Evolutionary conservation across 495 filamentous ascomycete genomes (phyloP), one percentile per base, ranked within the genome.

Genomic region (Penicillium parvum): DNA sequence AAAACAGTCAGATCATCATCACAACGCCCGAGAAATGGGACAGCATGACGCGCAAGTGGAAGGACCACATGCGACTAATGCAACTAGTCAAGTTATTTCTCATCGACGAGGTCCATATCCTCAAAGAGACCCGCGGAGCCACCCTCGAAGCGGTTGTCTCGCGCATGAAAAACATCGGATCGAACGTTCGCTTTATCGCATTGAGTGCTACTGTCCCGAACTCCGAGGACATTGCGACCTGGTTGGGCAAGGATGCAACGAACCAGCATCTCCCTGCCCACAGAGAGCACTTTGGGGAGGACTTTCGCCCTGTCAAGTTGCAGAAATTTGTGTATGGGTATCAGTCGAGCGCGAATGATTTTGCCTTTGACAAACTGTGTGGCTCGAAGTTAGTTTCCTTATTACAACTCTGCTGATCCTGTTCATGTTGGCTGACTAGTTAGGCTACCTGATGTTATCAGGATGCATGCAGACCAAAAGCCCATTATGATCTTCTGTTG

Each of bases 11-110:
- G 37, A 89, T 98, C 43, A 95, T 98, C 44, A 83, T 98, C 36
- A 97, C 92, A 0, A 98, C 92, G 0, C 92, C 92, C 1, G 92
- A 98, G 63, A 98, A 98, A 60, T 98, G 92, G 92, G 92, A 98
- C 63, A 95, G 88, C 45, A 85, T 98, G 63, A 98, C 92, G 1
- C 77, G 92, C 21, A 92, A 90, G 62, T 98, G 92, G 92, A 83
- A 86, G 52, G 92, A 97, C 52, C 88, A 97, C 55, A 73, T 74
- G 35, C 86, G 76, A 50, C 69, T 98, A 16, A 81, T 97, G 65
- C 78, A 88, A 48, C 68, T 96, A 48, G 82, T 98, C 18, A 88
- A 88, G 53, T 66, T 98, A 0, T 95, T 96, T 41, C 76, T 98
- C 14, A 94, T 98, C 48, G 92, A 98, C 55, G 92, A 98, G 54